These are phyloP conservation scores for Lanmaoa rubissima DNA, from an alignment of 768 basidiomycete genomes.

Conservation along the genomic window DNA sequence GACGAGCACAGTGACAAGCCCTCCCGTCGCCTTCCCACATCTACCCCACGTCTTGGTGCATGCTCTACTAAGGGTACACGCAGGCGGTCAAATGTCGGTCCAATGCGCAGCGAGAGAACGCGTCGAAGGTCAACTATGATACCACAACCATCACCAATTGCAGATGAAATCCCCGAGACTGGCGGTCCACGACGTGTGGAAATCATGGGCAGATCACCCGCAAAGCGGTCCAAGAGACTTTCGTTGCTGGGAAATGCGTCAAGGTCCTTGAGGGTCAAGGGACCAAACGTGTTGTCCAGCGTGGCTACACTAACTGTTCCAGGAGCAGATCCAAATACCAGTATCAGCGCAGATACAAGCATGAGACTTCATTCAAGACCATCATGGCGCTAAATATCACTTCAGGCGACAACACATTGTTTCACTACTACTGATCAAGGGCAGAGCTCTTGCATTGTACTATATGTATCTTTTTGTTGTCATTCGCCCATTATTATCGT, in stretches of 20 bases:
- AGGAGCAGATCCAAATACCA: conserved; percentile 43
- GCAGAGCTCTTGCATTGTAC: conserved; percentile 20
- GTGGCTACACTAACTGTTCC: conserved; percentile 31
- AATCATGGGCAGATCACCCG: conserved; percentile 47
- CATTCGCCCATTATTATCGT: conserved; percentile 9
- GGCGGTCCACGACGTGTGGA: conserved; percentile 43
- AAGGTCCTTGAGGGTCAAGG: conserved; percentile 36
- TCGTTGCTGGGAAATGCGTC: conserved; percentile 47
- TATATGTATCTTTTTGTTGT: conserved; percentile 7
- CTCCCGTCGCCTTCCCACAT: conserved; percentile 46
- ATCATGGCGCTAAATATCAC: conserved; percentile 51
- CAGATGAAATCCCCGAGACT: conserved; percentile 35
- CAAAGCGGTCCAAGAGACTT: conserved; percentile 56
- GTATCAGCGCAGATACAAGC: conserved; percentile 45
- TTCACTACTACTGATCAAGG: conserved; percentile 9
- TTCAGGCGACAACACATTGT: conserved; percentile 4
- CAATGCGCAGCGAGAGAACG: conserved; percentile 68
- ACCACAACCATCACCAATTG: conserved; percentile 57
- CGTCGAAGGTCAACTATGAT: conserved; percentile 81
- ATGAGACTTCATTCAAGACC: conserved; percentile 46
- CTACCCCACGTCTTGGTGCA: conserved; percentile 40
- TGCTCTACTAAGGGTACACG: conserved; percentile 41
- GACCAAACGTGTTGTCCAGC: conserved; percentile 32
- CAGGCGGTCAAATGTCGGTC: conserved; percentile 73
- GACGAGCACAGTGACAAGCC: conserved; percentile 42